Evolutionary conservation across 2,329 filamentous ascomycete genomes (phyloP).

Genomic region (Alternaria panax): DNA sequence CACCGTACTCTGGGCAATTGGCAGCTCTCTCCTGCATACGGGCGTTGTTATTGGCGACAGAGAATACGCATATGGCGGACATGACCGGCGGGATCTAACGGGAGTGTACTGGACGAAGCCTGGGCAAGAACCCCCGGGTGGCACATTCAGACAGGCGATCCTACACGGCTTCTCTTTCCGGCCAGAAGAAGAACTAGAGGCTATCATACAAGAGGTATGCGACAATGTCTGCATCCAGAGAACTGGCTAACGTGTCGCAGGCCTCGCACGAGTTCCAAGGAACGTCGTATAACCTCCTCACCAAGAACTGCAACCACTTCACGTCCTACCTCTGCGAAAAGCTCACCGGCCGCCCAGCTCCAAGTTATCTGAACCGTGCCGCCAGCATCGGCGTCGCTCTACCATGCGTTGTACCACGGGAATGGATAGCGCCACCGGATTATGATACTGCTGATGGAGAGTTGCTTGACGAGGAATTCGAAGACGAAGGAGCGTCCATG

Average conservation of each 20-base stretch:
- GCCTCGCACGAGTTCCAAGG: conserved; percentile 78
- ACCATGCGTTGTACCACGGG: conserved; percentile 80
- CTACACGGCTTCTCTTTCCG: conserved; percentile 81
- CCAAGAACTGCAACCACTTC: conserved; percentile 89
- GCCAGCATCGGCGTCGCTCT: conserved; percentile 82
- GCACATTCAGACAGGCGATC: conserved; percentile 76
- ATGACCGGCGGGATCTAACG: conserved; percentile 72
- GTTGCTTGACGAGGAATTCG: conserved; percentile 65
- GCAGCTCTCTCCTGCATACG: conserved; percentile 79
- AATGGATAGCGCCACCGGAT: conserved; percentile 83
- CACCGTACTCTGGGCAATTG: conserved; percentile 78
- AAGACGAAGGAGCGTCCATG: conserved; percentile 67
- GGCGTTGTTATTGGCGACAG: conserved; percentile 80
- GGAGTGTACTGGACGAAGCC: conserved; percentile 86
- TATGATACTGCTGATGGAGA: conserved; percentile 76
- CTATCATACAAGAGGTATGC: conserved; percentile 65
- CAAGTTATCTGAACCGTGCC: conserved; percentile 80
- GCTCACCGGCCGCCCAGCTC: conserved; percentile 74
- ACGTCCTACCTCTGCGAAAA: conserved; percentile 77
- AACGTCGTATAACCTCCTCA: conserved; percentile 80
- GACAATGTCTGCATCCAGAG: background rate
- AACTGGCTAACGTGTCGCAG: conserved; percentile 33
- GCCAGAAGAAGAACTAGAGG: conserved; percentile 72
- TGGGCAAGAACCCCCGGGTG: conserved; percentile 74
- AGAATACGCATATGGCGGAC: conserved; percentile 87